A percentile compares a stretch with the other conserved stretches of the same genome.
phyloP scores from a whole-genome alignment of 1,139 yeast genomes.

The Trichomonascaceae sp. region DNA sequence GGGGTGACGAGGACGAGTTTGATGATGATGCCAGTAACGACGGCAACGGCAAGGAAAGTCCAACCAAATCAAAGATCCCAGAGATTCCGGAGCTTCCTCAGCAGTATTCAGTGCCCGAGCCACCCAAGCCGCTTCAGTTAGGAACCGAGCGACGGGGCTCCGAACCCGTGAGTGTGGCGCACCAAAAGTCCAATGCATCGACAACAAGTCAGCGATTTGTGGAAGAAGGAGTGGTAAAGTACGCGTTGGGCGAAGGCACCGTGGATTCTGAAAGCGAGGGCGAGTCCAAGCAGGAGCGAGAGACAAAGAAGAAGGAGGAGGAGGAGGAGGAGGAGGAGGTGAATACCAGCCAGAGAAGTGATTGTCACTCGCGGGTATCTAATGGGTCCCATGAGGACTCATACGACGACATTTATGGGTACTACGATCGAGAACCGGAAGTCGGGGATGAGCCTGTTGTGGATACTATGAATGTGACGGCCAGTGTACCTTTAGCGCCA shows the following conservation, averaged over 20 bases:
- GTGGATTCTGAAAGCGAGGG: too few species aligned
- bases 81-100: constrained; percentile 9
- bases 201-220: constrained; percentile 8
- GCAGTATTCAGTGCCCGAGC: constrained; percentile 1
- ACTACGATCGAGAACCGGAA: too few species aligned
- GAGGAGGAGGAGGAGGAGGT: too few species aligned
- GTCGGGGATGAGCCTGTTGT: too few species aligned
- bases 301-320: too few species aligned
- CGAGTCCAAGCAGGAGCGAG: too few species aligned
- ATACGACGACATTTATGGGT: too few species aligned
- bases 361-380: too few species aligned
- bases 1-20: constrained; percentile 14
- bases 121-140: neutral
- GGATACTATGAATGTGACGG: too few species aligned
- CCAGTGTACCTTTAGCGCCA: too few species aligned
- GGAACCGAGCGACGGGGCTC: neutral
- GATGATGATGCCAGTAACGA: constrained; percentile 14
- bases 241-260: constrained; percentile 2
- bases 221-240: constrained; percentile 13
- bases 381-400: too few species aligned
- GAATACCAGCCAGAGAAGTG: too few species aligned
- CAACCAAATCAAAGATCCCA: constrained; percentile 11
- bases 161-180: neutral
- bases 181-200: constrained; percentile 8
- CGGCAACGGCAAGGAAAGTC: constrained; percentile 13